These are phyloP conservation scores for Calocera viscosa DNA, from an alignment of 768 basidiomycete species.

Conservation along the genomic window DNA sequence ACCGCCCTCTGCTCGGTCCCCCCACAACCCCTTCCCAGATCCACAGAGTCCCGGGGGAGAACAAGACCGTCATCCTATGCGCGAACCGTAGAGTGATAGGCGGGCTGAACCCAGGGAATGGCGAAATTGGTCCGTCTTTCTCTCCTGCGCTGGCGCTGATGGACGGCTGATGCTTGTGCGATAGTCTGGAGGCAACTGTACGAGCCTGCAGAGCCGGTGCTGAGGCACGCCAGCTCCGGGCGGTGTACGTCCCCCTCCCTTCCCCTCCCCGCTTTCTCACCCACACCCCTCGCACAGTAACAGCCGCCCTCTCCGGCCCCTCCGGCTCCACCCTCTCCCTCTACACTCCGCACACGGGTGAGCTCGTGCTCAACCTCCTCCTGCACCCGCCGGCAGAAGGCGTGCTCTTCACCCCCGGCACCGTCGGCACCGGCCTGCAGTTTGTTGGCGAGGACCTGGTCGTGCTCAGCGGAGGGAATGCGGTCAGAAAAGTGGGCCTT, in stretches of 20 bases:
- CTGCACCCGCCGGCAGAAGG: conserved; percentile 40
- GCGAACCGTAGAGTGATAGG: neutral
- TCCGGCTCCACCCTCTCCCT: conserved; percentile 56
- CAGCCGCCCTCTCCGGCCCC: conserved; percentile 65
- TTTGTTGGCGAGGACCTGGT: conserved; percentile 26
- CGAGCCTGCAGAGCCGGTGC: neutral
- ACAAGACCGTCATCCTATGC: neutral
- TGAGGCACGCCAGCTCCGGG: neutral
- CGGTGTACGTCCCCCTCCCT: neutral
- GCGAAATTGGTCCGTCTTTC: neutral
- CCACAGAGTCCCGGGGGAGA: neutral
- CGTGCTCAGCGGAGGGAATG: conserved; percentile 20
- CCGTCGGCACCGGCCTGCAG: conserved; percentile 44
- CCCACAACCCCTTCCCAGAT: neutral
- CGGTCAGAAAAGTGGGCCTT: neutral
- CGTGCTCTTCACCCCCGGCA: conserved; percentile 38
- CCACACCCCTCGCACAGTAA: conserved; percentile 1
- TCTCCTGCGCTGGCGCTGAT: no score
- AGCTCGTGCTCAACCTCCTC: conserved; percentile 50
- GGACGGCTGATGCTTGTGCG: no score
- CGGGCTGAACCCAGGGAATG: neutral
- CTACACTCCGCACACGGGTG: conserved; percentile 52
- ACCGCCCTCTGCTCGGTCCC: neutral
- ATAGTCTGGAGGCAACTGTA: neutral
- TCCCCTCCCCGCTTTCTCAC: neutral